Conservation (phyloP, 2,329 filamentous ascomycete species). For the Penicillium hesseltinei region DNA sequence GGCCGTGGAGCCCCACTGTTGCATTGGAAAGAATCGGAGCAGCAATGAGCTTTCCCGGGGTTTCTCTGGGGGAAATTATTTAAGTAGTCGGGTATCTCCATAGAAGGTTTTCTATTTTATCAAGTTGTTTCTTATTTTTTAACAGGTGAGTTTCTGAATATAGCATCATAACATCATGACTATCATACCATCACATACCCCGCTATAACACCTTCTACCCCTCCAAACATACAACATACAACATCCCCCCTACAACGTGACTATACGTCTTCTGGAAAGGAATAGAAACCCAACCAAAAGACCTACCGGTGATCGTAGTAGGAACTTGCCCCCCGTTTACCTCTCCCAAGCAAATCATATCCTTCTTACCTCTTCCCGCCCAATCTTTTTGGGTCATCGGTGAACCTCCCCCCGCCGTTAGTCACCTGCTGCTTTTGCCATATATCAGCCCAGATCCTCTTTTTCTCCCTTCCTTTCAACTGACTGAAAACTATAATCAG, state of each 20-base stretch:
- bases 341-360: slow-evolving; percentile 21
- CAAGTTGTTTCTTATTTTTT: slow-evolving; percentile 13
- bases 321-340: slow-evolving; percentile 17
- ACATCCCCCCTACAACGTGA: not conserved
- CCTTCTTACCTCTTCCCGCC: slow-evolving; percentile 19
- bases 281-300: slow-evolving; percentile 3
- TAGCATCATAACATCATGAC: not conserved
- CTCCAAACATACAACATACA: not conserved
- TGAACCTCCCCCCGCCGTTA: slow-evolving; percentile 39
- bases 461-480: slow-evolving; percentile 21
- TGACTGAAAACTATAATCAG: slow-evolving; percentile 30
- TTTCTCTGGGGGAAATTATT: slow-evolving; percentile 17
- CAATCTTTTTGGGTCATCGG: slow-evolving; percentile 42
- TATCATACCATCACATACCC: slow-evolving; percentile 17
- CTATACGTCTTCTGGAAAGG: slow-evolving; percentile 14
- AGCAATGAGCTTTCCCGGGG: slow-evolving; percentile 30
- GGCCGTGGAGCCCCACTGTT: slow-evolving; percentile 35
- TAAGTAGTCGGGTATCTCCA: slow-evolving; percentile 26
- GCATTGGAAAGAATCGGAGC: slow-evolving; percentile 41
- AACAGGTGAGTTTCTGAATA: slow-evolving; percentile 18
- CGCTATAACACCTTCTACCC: slow-evolving; percentile 17
- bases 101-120: slow-evolving; percentile 2
- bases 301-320: slow-evolving; percentile 18
- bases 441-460: slow-evolving; percentile 17
- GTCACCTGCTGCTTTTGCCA: slow-evolving; percentile 26